Conservation (phyloP, 1,284 basidiomycete genomes). For the Cystobasidium pallidum region DNA sequence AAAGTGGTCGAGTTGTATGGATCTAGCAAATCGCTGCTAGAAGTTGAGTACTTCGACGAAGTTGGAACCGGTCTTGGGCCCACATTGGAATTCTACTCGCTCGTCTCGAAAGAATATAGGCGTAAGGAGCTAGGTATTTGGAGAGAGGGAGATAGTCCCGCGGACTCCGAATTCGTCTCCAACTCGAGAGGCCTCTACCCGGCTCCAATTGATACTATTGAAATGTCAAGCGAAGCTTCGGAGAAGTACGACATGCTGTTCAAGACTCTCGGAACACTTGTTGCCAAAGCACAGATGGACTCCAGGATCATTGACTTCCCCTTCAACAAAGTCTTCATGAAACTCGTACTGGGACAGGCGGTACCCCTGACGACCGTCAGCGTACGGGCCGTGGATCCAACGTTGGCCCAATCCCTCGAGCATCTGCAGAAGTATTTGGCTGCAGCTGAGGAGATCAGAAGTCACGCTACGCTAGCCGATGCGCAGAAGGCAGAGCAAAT, state of each 20-base stretch:
- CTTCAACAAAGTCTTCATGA: slow-evolving; percentile 89
- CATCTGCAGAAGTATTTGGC: slow-evolving; percentile 68
- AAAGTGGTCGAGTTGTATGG: slow-evolving; percentile 98
- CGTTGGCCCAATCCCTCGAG: slow-evolving; percentile 80
- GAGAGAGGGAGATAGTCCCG: slow-evolving; percentile 44
- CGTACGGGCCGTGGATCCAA: slow-evolving; percentile 78
- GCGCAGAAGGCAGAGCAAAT: slow-evolving; percentile 56
- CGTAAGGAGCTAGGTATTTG: slow-evolving; percentile 33
- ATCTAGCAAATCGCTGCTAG: slow-evolving; percentile 81
- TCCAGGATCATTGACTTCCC: slow-evolving; percentile 95
- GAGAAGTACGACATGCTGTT: slow-evolving; percentile 69
- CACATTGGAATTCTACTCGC: slow-evolving; percentile 92
- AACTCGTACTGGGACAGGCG: slow-evolving; percentile 80
- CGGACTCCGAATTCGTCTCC: slow-evolving; percentile 53
- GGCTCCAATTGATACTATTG: slow-evolving; percentile 70
- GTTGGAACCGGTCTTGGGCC: slow-evolving; percentile 97
- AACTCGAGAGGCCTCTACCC: slow-evolving; percentile 86
- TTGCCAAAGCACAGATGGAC: slow-evolving; percentile 91
- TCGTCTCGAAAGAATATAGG: slow-evolving; percentile 80
- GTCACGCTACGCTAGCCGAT: slow-evolving; percentile 54
- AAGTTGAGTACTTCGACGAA: slow-evolving; percentile 99
- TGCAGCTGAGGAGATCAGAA: slow-evolving; percentile 59
- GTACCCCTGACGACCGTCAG: slow-evolving; percentile 80
- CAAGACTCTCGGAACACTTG: slow-evolving; percentile 89
- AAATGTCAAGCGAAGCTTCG: slow-evolving; percentile 55